Conservation (phyloP, 2,329 filamentous ascomycete species). For the Ceratocystis alfenasii region DNA sequence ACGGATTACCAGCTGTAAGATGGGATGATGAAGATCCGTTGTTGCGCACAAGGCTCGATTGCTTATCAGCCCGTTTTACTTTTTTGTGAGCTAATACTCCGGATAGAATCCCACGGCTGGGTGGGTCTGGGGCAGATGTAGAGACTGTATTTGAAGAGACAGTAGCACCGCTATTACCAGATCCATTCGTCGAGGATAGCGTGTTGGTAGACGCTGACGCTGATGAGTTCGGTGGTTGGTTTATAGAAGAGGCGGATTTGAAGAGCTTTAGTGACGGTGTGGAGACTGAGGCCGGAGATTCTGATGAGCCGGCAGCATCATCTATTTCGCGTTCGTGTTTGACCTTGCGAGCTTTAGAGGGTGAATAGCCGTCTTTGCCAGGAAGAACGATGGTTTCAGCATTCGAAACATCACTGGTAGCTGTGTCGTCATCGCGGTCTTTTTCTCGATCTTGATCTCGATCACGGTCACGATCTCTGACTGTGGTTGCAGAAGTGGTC, state of each 20-base stretch:
- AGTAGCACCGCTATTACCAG: neutral
- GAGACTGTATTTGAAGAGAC: conserved; percentile 8
- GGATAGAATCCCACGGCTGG: conserved; percentile 4
- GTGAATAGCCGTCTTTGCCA: conserved; percentile 52
- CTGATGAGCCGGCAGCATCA: conserved; percentile 13
- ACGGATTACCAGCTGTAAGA: neutral
- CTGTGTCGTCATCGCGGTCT: conserved; percentile 32
- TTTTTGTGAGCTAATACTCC: conserved; percentile 20
- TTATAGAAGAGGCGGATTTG: neutral
- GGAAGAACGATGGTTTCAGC: conserved; percentile 60
- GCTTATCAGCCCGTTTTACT: conserved; percentile 16
- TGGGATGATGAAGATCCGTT: neutral
- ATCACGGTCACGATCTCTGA: neutral
- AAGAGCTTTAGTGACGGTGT: conserved; percentile 5
- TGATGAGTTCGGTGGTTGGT: neutral
- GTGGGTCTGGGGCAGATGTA: neutral
- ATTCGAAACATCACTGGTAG: conserved; percentile 45
- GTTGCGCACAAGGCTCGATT: neutral
- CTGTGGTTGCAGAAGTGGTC: neutral
- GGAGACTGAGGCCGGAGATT: neutral
- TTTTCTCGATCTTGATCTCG: conserved; percentile 17
- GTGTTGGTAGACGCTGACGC: neutral
- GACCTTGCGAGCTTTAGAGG: conserved; percentile 50
- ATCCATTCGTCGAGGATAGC: neutral
- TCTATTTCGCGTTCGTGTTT: conserved; percentile 55